Percentiles rank a stretch among this genome's conserved stretches.
Conservation (phyloP, 2,329 filamentous ascomycete species). For the Emergomyces orientalis region DNA sequence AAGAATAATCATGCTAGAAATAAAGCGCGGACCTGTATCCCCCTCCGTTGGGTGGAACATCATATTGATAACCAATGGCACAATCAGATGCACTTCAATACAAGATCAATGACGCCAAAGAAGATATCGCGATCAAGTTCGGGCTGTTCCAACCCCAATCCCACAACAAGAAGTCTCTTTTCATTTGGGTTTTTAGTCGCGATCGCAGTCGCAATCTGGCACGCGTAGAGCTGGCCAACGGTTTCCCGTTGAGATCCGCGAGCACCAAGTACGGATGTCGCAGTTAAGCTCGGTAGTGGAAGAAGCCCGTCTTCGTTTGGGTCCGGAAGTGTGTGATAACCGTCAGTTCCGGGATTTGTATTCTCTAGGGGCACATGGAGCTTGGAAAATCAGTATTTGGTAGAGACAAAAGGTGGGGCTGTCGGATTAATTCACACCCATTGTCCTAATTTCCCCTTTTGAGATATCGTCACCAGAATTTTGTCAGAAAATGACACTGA, state of each 20-base stretch:
- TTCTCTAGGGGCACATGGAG: constrained; percentile 29
- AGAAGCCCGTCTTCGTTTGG: constrained; percentile 49
- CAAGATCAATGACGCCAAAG: constrained; percentile 36
- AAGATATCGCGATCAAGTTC: constrained; percentile 35
- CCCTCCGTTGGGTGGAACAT: neutral
- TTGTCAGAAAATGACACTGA: constrained; percentile 75
- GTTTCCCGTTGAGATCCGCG: constrained; percentile 71
- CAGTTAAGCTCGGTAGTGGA: constrained; percentile 72
- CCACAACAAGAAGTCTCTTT: constrained; percentile 50
- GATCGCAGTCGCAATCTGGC: constrained; percentile 76
- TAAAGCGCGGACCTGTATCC: neutral
- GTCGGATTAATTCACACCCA: constrained; percentile 56
- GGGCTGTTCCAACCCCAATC: constrained; percentile 45
- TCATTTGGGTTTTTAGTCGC: constrained; percentile 59
- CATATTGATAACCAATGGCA: neutral
- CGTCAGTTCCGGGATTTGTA: constrained; percentile 28
- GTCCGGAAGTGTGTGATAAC: constrained; percentile 31
- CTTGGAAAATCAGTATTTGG: constrained; percentile 14
- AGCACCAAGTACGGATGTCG: constrained; percentile 77
- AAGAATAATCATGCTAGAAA: neutral
- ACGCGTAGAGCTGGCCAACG: constrained; percentile 77
- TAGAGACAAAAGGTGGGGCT: constrained; percentile 5
- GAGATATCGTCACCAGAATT: constrained; percentile 80
- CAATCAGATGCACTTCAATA: constrained; percentile 33
- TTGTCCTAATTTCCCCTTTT: constrained; percentile 76